A percentile compares a stretch with the other conserved stretches of the same genome.
phyloP scores from a whole-genome alignment of 495 filamentous ascomycete species.

The Viridothelium virens region DNA sequence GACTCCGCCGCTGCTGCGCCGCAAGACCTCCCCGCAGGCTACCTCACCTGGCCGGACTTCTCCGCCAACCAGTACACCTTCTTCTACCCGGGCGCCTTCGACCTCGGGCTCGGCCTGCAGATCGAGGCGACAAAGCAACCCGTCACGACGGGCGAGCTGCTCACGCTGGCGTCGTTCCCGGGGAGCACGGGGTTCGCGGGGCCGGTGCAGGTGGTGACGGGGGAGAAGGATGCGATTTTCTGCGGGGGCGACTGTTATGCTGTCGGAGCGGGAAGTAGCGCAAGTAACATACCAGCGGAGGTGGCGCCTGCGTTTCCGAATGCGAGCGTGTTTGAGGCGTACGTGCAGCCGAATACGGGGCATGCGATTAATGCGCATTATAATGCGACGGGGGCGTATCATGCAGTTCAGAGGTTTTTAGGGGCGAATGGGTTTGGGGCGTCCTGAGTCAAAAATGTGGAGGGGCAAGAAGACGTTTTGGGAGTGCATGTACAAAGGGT shows the following conservation, averaged over 20 bases:
- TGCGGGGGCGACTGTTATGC: conserved; percentile 21
- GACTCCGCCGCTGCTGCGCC: conserved; percentile 4
- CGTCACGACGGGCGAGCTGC: conserved; percentile 17
- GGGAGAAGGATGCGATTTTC: conserved; percentile 6
- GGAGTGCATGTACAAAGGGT: too few species aligned
- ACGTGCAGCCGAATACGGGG: conserved; percentile 22
- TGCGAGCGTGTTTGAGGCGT: conserved; percentile 13
- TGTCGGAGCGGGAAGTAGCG: neutral
- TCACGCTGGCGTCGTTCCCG: conserved; percentile 14
- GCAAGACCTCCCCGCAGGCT: conserved; percentile 35
- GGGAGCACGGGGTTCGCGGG: conserved; percentile 9
- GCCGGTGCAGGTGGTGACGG: conserved; percentile 18
- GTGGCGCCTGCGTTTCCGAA: conserved; percentile 14
- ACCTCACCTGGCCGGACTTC: conserved; percentile 39
- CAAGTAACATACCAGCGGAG: conserved; percentile 1
- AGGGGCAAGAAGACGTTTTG: too few species aligned
- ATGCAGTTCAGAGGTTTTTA: conserved; percentile 10
- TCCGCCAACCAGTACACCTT: conserved; percentile 39
- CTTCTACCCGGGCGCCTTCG: conserved; percentile 40
- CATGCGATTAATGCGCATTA: conserved; percentile 25
- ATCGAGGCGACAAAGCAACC: conserved; percentile 38
- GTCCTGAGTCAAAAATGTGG: neutral
- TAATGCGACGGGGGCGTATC: conserved; percentile 20
- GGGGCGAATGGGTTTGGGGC: neutral
- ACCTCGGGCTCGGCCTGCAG: conserved; percentile 36